phyloP scores from a whole-genome alignment of 2,329 filamentous ascomycete species.

The Xylaria multiplex region DNA sequence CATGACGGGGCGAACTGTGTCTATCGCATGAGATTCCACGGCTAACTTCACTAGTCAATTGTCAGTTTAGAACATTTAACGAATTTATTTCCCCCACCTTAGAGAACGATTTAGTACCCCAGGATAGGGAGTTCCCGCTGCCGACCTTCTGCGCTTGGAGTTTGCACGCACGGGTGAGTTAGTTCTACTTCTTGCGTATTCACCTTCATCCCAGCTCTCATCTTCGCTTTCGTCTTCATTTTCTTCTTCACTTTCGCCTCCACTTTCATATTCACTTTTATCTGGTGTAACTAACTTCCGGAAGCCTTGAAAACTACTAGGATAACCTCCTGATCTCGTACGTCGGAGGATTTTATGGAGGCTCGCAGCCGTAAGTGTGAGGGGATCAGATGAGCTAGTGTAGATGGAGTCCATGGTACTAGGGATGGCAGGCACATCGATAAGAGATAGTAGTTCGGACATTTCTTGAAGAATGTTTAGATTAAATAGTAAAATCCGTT shows the following conservation, averaged over 20 bases:
- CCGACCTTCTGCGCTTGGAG: conserved; percentile 36
- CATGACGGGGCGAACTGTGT: not conserved
- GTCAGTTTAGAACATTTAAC: conserved; percentile 1
- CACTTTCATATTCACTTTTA: not conserved
- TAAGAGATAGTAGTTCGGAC: conserved; percentile 13
- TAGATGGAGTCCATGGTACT: conserved; percentile 9
- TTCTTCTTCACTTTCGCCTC: not conserved
- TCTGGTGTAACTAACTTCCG: not conserved
- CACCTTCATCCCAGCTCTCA: not conserved
- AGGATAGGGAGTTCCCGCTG: not conserved
- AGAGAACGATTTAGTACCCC: not conserved
- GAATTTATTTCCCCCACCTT: conserved; percentile 11
- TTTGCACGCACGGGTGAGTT: conserved; percentile 31
- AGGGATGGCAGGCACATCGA: conserved; percentile 3
- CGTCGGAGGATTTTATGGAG: conserved; percentile 26
- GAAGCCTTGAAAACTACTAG: not conserved
- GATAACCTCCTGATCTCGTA: conserved; percentile 22
- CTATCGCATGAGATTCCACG: not conserved
- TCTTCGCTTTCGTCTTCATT: not conserved
- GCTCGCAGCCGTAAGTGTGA: conserved; percentile 5
- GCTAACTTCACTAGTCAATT: conserved; percentile 1
- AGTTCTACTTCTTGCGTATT: conserved; percentile 8
- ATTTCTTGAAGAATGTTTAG: not conserved
- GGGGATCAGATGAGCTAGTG: conserved; percentile 10
- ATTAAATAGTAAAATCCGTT: not conserved